phyloP scores from a whole-genome alignment of 2,329 filamentous ascomycete species.

The Colletotrichum brevisporum region DNA sequence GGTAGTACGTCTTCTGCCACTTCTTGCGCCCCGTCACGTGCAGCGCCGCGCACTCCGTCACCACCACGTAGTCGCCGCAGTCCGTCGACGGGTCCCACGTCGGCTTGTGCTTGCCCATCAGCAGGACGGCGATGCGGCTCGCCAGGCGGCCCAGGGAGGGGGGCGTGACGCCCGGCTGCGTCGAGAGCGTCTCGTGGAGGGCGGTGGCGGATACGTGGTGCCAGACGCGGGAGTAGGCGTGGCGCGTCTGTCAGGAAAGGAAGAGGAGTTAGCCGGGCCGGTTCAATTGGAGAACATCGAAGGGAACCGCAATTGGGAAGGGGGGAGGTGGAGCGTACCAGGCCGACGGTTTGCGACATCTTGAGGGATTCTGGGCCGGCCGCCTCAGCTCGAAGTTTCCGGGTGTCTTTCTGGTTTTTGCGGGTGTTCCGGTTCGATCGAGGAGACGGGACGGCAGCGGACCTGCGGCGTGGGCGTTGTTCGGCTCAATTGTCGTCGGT shows the following conservation, averaged over 20 bases:
- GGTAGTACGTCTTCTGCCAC: constrained; percentile 95
- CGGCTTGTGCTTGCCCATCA: constrained; percentile 99
- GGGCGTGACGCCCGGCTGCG: constrained; percentile 69
- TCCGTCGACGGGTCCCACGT: constrained; percentile 98
- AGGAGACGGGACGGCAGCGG: constrained; percentile 31
- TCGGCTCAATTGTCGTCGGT: constrained; percentile 25
- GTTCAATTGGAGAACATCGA: not conserved
- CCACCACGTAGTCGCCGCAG: constrained; percentile 99
- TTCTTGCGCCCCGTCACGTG: constrained; percentile 93
- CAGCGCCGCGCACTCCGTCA: constrained; percentile 88
- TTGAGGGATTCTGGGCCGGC: constrained; percentile 45
- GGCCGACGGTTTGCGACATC: constrained; percentile 86
- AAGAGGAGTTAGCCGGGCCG: not conserved
- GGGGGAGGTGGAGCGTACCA: constrained; percentile 64
- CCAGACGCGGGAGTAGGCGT: constrained; percentile 97
- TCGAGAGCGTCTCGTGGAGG: constrained; percentile 74
- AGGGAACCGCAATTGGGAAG: constrained; percentile 18
- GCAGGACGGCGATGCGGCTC: constrained; percentile 84
- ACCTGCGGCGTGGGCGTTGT: constrained; percentile 40
- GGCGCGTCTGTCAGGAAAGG: constrained; percentile 77
- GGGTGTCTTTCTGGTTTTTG: not conserved
- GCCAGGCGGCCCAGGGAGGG: constrained; percentile 93
- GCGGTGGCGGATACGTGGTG: constrained; percentile 84
- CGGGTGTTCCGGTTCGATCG: not conserved
- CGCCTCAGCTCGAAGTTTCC: constrained; percentile 24